Evolutionary conservation across 306 rosid species (phyloP).

Genomic region (Prunus kanzakura): DNA sequence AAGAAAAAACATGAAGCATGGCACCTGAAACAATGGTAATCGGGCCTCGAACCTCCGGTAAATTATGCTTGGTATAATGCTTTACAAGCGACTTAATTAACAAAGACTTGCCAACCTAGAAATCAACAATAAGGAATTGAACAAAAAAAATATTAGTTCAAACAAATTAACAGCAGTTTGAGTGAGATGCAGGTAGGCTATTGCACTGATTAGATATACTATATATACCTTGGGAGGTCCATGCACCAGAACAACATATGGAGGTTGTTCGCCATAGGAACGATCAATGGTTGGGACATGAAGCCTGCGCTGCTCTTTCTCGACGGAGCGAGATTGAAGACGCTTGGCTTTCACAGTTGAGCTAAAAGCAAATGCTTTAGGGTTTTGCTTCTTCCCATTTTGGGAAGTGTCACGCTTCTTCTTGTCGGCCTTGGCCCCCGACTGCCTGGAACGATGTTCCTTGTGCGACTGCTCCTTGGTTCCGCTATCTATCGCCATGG

Average conservation of each 20-base stretch:
- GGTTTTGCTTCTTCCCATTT: conserved; percentile 57
- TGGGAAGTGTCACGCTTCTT: conserved; percentile 36
- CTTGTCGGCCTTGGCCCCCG: conserved; percentile 63
- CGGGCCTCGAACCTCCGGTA: conserved; percentile 85
- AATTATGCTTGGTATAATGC: conserved; percentile 86
- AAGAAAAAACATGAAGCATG: background rate
- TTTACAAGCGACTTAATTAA: conserved; percentile 71
- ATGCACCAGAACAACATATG: conserved; percentile 81
- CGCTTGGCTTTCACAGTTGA: conserved; percentile 79
- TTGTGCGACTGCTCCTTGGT: conserved; percentile 67
- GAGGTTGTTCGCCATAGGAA: conserved; percentile 77
- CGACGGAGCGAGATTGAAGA: conserved; percentile 81
- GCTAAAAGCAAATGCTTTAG: conserved; percentile 75
- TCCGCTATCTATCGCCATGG: conserved; percentile 49
- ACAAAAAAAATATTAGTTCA: background rate
- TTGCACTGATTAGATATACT: background rate
- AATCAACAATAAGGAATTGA: background rate
- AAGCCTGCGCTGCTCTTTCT: conserved; percentile 94
- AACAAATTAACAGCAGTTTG: background rate
- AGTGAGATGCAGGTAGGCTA: background rate
- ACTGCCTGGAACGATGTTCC: conserved; percentile 66
- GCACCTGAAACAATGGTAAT: conserved; percentile 86
- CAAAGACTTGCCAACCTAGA: conserved; percentile 91
- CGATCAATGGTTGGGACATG: conserved; percentile 76
- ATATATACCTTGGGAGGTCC: conserved; percentile 80